phyloP scores from a whole-genome alignment of 2,329 filamentous ascomycete genomes.

The Penicillium sp. region DNA sequence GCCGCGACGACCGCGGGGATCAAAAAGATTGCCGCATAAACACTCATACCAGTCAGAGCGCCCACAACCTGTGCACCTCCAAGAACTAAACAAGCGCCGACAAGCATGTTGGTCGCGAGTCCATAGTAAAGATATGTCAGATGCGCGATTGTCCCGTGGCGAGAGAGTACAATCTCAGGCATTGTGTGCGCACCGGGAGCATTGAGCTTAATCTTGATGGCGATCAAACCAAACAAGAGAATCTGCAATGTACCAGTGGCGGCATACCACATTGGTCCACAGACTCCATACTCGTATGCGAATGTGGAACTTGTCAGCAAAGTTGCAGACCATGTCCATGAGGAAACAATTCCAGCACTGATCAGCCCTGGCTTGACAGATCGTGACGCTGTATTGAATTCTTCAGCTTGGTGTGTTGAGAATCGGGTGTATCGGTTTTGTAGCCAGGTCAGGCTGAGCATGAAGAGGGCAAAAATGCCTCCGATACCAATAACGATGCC shows the following conservation, averaged over 20 bases:
- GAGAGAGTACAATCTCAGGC: slow-evolving; percentile 42
- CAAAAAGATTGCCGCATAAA: slow-evolving; percentile 44
- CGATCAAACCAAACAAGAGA: slow-evolving; percentile 43
- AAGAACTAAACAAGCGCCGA: slow-evolving; percentile 41
- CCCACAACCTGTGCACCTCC: slow-evolving; percentile 42
- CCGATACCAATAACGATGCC: slow-evolving; percentile 54
- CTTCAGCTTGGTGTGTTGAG: slow-evolving; percentile 43
- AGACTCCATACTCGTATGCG: slow-evolving; percentile 45
- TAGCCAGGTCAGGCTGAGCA: slow-evolving; percentile 44
- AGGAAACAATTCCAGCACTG: slow-evolving; percentile 49
- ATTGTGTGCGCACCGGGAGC: slow-evolving; percentile 46
- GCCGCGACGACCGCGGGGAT: slow-evolving; percentile 41
- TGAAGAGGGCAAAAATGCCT: slow-evolving; percentile 45
- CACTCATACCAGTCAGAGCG: slow-evolving; percentile 44
- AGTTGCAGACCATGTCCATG: slow-evolving; percentile 54
- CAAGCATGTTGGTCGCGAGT: slow-evolving; percentile 44
- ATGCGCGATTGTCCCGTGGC: slow-evolving; percentile 42
- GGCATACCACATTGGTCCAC: slow-evolving; percentile 46
- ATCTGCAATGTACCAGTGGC: slow-evolving; percentile 44
- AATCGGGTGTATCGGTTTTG: slow-evolving; percentile 40
- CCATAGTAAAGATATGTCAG: slow-evolving; percentile 44
- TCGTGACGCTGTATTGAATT: slow-evolving; percentile 49
- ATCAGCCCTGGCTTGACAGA: slow-evolving; percentile 44
- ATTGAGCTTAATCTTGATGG: slow-evolving; percentile 45
- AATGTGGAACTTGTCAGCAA: slow-evolving; percentile 45